Conservation (phyloP, 139 green algal species). For the Coelastrella sp. region DNA sequence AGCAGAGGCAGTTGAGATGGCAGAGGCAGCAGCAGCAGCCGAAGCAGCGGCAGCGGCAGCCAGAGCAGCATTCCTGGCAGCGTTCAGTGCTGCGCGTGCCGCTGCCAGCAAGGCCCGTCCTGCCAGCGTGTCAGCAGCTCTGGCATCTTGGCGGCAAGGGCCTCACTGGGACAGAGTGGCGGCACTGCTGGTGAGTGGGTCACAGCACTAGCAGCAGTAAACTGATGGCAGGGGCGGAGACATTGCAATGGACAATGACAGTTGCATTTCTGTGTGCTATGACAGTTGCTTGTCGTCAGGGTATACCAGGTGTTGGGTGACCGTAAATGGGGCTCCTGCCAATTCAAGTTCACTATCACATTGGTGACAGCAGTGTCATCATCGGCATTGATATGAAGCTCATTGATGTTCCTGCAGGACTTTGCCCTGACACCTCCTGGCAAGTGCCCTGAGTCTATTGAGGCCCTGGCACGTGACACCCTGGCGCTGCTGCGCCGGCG, state of each 20-base stretch:
- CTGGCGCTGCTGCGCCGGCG: slow-evolving; percentile 19
- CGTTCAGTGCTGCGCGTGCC: background rate
- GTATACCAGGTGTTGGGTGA: background rate
- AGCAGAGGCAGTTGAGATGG: slow-evolving; percentile 35
- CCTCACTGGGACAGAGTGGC: slow-evolving; percentile 51
- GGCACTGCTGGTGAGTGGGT: slow-evolving; percentile 50
- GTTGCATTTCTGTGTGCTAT: background rate
- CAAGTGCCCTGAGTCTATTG: background rate
- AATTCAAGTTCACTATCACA: background rate
- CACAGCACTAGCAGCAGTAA: background rate
- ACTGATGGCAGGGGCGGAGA: background rate
- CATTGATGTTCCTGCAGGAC: slow-evolving; percentile 1
- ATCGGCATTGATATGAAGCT: background rate
- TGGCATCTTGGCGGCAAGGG: slow-evolving; percentile 58
- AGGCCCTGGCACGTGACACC: background rate
- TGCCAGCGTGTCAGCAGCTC: slow-evolving; percentile 24
- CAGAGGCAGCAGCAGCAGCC: background rate
- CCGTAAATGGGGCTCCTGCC: background rate
- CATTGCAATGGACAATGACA: background rate
- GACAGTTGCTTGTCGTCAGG: background rate
- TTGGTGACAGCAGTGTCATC: too few relatives aligned
- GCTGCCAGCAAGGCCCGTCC: background rate
- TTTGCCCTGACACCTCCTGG: background rate
- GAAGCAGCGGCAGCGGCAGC: slow-evolving; percentile 7
- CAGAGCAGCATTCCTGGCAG: background rate